Conservation (phyloP, 2,329 filamentous ascomycete genomes). For the Penicillium glabrum region DNA sequence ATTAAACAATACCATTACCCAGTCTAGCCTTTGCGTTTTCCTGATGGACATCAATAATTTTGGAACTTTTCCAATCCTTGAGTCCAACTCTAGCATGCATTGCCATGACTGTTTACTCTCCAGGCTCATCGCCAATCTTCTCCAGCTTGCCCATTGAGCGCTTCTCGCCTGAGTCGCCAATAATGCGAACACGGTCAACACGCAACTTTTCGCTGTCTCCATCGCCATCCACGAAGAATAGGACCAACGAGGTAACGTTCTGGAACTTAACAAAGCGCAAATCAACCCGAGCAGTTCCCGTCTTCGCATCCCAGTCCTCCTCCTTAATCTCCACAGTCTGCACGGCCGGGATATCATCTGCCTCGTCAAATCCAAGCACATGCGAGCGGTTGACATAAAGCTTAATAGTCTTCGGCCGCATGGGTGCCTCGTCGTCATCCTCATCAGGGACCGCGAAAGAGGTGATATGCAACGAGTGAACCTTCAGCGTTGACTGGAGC, state of each 20-base stretch:
- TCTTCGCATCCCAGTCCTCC: conserved; percentile 73
- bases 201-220: conserved; percentile 81
- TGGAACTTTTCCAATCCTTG: not conserved
- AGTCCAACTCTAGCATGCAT: not conserved
- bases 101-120: conserved; percentile 48
- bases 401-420: conserved; percentile 79
- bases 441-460: conserved; percentile 64
- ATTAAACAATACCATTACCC: not conserved
- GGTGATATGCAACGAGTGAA: conserved; percentile 84
- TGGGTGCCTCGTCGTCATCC: conserved; percentile 69
- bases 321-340: conserved; percentile 74
- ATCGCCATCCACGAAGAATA: conserved; percentile 88
- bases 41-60: not conserved
- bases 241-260: conserved; percentile 78
- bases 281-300: conserved; percentile 69
- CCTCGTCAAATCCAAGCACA: conserved; percentile 92
- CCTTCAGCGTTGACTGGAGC: conserved; percentile 82
- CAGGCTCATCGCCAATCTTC: conserved; percentile 79
- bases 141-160: conserved; percentile 91
- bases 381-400: conserved; percentile 86
- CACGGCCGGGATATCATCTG: conserved; percentile 78
- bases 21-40: not conserved
- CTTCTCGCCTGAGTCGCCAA: conserved; percentile 90
- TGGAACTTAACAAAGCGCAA: conserved; percentile 97
- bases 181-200: conserved; percentile 61